phyloP scores from a whole-genome alignment of 2,329 filamentous ascomycete genomes.

The Camillea tinctor region DNA sequence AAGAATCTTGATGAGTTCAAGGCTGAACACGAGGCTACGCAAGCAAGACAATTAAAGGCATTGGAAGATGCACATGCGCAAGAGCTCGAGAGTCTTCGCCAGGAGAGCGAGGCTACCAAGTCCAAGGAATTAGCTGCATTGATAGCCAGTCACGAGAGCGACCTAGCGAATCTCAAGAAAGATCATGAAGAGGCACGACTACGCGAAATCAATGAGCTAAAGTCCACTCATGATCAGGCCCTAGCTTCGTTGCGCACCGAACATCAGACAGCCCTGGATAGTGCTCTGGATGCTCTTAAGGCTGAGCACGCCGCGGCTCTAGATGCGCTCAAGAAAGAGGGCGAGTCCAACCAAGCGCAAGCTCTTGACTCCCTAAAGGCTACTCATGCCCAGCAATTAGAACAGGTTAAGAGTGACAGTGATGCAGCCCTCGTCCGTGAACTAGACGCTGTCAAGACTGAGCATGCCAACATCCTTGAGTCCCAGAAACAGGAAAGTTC shows the following conservation, averaged over 20 bases:
- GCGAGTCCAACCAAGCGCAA: conserved; percentile 19
- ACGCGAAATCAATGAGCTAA: conserved; percentile 23
- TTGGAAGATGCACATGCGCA: conserved; percentile 14
- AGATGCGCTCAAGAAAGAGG: conserved; percentile 22
- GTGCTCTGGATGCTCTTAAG: conserved; percentile 17
- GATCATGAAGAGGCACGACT: conserved; percentile 12
- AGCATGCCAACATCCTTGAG: conserved; percentile 24
- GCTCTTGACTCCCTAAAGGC: conserved; percentile 24
- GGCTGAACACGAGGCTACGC: conserved; percentile 18
- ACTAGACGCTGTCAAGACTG: conserved; percentile 16
- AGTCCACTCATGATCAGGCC: conserved; percentile 20
- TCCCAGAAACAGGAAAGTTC: conserved; percentile 20
- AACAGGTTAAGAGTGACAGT: conserved; percentile 21
- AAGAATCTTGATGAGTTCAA: conserved; percentile 24
- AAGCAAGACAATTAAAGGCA: conserved; percentile 21
- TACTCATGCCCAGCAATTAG: conserved; percentile 23
- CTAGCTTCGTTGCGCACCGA: conserved; percentile 22
- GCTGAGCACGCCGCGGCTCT: conserved; percentile 23
- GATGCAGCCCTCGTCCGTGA: conserved; percentile 21
- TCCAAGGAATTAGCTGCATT: conserved; percentile 20
- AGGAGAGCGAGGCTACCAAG: conserved; percentile 15
- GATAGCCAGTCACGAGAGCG: conserved; percentile 5
- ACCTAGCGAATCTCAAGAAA: conserved; percentile 11
- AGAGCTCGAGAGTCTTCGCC: conserved; percentile 20
- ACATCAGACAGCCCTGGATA: conserved; percentile 20